phyloP scores from a whole-genome alignment of 108 stramenopile species.

The Chaetoceros muelleri region DNA sequence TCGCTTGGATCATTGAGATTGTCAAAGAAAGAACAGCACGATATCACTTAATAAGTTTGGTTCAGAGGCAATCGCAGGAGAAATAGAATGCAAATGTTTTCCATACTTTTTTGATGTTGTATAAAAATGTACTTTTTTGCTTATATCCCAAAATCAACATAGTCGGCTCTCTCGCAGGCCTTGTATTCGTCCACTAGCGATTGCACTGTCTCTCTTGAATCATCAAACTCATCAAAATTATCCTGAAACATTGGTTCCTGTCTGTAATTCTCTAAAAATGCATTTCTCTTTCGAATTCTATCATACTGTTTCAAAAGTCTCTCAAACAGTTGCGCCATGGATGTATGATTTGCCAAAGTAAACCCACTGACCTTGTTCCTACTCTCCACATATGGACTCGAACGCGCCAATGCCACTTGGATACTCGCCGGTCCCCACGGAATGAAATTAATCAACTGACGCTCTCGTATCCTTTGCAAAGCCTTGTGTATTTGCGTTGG shows the following conservation, averaged over 20 bases:
- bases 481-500: conserved; percentile 98
- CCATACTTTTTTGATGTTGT: neutral
- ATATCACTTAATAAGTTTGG: neutral
- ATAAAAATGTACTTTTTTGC: neutral
- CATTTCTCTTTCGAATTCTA: conserved; percentile 88
- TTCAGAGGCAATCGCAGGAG: neutral
- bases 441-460: conserved; percentile 89
- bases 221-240: conserved; percentile 94
- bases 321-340: conserved; percentile 92
- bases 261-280: conserved; percentile 96
- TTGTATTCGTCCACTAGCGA: conserved; percentile 92
- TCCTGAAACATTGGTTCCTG: conserved; percentile 94
- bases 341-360: conserved; percentile 97
- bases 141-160: conserved; percentile 76
- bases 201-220: conserved; percentile 89
- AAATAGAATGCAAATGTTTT: neutral
- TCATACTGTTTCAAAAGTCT: conserved; percentile 87
- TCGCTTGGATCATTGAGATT: neutral
- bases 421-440: conserved; percentile 98
- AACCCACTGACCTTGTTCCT: conserved; percentile 94
- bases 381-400: conserved; percentile 86
- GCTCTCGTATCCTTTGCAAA: conserved; percentile 93
- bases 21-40: neutral
- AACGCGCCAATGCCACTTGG: conserved; percentile 95
- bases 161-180: conserved; percentile 94